These are phyloP conservation scores for Plasmodium fragile DNA, from an alignment of 169 alveolate genomes.

Conservation along the genomic window DNA sequence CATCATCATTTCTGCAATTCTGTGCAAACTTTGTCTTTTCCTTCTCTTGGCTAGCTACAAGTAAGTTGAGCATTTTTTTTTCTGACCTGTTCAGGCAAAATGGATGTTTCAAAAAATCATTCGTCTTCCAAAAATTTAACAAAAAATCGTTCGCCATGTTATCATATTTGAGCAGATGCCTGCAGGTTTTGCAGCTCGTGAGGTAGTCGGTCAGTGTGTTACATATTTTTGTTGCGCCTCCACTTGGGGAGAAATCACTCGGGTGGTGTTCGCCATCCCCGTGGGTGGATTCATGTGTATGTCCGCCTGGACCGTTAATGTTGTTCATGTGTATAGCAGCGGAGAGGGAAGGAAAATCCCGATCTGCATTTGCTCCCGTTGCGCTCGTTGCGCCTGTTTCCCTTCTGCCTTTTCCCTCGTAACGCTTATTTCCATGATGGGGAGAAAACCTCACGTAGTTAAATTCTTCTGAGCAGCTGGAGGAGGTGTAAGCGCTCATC, in stretches of 20 bases:
- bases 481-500: background rate
- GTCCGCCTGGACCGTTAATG: background rate
- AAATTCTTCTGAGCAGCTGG: constrained; percentile 47
- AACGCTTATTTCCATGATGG: background rate
- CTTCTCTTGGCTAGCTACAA: background rate
- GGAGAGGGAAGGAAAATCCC: background rate
- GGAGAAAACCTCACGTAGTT: constrained; percentile 1
- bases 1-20: background rate
- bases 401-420: background rate
- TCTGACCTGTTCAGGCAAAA: constrained; percentile 24
- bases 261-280: background rate
- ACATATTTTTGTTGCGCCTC: background rate
- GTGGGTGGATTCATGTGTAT: background rate
- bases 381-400: background rate
- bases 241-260: background rate
- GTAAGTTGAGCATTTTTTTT: background rate
- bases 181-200: constrained; percentile 43
- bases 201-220: background rate
- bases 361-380: background rate
- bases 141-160: constrained; percentile 45
- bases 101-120: background rate
- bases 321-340: background rate
- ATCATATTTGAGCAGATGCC: constrained; percentile 26
- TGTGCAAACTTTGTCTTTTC: background rate
- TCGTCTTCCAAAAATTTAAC: background rate